Conservation (phyloP, 2,329 filamentous ascomycete genomes). For the Periconia sp. region DNA sequence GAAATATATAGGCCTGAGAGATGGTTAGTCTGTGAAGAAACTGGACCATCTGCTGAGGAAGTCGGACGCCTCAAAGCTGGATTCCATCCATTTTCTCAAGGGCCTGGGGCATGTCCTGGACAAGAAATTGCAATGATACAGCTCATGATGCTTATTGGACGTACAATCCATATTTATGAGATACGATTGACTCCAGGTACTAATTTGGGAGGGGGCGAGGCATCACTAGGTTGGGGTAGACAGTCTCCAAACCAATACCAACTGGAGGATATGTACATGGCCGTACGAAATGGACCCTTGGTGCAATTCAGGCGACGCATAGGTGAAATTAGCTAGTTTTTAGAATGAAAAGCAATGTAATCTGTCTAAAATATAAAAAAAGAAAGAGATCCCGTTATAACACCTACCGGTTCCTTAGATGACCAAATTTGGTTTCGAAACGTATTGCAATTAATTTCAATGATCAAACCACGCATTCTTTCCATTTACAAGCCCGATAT, state of each 20-base stretch:
- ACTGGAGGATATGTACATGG: conserved; percentile 12
- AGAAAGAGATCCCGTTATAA: too few relatives aligned
- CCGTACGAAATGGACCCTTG: conserved; percentile 26
- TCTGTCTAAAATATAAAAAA: too few relatives aligned
- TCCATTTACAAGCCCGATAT: too few relatives aligned
- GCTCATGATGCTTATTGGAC: conserved; percentile 16
- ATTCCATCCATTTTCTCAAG: conserved; percentile 21
- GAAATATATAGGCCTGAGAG: conserved; percentile 13
- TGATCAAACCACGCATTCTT: too few relatives aligned
- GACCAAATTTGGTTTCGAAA: too few relatives aligned
- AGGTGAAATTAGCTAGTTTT: too few relatives aligned
- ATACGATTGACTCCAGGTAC: conserved; percentile 5
- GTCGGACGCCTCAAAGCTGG: conserved; percentile 4
- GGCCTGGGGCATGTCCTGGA: conserved; percentile 23
- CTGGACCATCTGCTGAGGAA: conserved; percentile 7
- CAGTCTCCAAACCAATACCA: conserved; percentile 6
- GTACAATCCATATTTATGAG: conserved; percentile 17
- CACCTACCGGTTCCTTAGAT: too few relatives aligned
- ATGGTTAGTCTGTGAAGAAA: conserved; percentile 9
- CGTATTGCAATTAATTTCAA: too few relatives aligned
- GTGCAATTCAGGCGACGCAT: conserved; percentile 16
- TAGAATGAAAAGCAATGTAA: too few relatives aligned
- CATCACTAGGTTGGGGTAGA: conserved; percentile 4
- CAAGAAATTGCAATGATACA: conserved; percentile 23
- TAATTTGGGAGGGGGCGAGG: not conserved